Evolutionary conservation across 176 grass and related monocot species (phyloP), one percentile per base, ranked within the genome.

Genomic region (Melocanna baccifera): DNA sequence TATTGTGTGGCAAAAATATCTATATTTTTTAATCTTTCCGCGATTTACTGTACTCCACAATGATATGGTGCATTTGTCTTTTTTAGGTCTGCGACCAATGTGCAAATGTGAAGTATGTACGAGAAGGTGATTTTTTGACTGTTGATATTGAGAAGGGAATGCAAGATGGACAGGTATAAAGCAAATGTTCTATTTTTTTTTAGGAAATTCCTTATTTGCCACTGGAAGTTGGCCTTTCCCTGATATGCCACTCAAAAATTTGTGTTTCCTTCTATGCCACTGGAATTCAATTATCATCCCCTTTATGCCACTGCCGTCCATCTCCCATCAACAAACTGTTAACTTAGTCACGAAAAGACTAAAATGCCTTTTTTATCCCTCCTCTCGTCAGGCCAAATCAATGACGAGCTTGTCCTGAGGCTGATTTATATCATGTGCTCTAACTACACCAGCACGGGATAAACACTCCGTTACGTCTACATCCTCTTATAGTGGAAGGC

Each of bases 81-180:
- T 45, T 67, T 63, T 70, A 99, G 96, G 96, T 99, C 47, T 99
- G 96, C 12, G 96, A 96, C 41, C 85, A 99, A 89, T 99, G 96
- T 88, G 80, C 93, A 76, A 99, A 99, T 89, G 96, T 99, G 47
- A 96, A 99, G 84, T 99, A 87, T 58, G 91, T 94, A 75, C 88
- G 93, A 72, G 96, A 99, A 87, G 96, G 96, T 81, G 87, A 84
- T 9, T 99, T 99, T 67, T 79, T 99, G 48, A 96, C 96, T 71
- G 91, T 99, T 85, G 96, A 99, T 92, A 99, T 99, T 78, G 96
- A 99, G 83, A 99, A 99, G 86, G 96, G 96, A 78, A 94, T 99
- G 96, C 86, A 99, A 89, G 96, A 99, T 89, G 96, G 93, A 63
- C 93, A 99, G 93, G 96, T 99, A 92, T 69, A 71, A 52, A 81